Conservation (phyloP, 2,329 filamentous ascomycete genomes). For the Raffaelea ambrosiae region DNA sequence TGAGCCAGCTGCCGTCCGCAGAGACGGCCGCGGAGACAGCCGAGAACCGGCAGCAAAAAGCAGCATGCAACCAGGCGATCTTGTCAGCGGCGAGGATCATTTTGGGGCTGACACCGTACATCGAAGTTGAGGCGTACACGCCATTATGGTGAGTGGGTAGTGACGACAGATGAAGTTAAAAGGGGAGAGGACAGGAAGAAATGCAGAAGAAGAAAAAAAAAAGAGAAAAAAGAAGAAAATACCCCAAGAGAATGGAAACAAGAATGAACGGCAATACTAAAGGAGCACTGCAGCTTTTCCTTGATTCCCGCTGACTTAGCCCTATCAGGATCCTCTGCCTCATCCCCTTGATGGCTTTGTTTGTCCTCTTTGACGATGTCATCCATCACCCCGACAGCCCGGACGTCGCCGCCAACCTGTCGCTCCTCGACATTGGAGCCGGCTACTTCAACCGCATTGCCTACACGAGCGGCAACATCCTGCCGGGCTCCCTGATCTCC, state of each 20-base stretch:
- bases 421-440: slow-evolving; percentile 29
- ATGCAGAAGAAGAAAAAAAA: no score
- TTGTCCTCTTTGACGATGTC: slow-evolving; percentile 32
- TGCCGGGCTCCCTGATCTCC: slow-evolving; percentile 26
- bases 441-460: slow-evolving; percentile 34
- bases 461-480: slow-evolving; percentile 21
- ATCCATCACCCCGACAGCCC: slow-evolving; percentile 26
- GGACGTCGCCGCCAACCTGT: slow-evolving; percentile 26
- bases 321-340: slow-evolving; percentile 11
- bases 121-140: slow-evolving; percentile 21
- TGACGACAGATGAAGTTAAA: background rate
- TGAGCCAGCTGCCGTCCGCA: background rate
- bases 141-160: slow-evolving; percentile 16
- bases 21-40: background rate
- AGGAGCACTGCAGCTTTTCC: no score
- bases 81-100: slow-evolving; percentile 13
- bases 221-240: no score
- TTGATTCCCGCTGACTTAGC: no score
- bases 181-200: no score
- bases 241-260: no score
- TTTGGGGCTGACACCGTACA: slow-evolving; percentile 19
- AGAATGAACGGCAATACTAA: no score
- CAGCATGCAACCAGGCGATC: background rate
- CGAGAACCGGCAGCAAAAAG: background rate
- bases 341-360: slow-evolving; percentile 27